phyloP scores from a whole-genome alignment of 345 rosid species.

The Gossypium sturtianum region DNA sequence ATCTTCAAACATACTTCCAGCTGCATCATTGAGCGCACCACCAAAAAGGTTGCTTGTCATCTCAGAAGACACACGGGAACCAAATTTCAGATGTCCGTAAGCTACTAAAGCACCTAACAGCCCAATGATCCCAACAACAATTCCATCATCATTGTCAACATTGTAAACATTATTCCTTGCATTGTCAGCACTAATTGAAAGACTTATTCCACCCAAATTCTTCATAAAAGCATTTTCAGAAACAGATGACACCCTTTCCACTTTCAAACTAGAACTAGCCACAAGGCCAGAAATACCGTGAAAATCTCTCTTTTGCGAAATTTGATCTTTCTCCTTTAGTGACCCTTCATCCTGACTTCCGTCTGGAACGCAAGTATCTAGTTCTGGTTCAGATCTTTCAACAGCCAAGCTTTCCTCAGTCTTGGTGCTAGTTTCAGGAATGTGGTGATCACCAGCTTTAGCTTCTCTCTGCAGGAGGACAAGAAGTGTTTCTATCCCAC shows the following conservation, averaged over 20 bases:
- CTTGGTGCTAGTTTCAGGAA: slow-evolving; percentile 31
- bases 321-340: slow-evolving; percentile 27
- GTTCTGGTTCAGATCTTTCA: slow-evolving; percentile 35
- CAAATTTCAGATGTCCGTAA: slow-evolving; percentile 69
- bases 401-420: slow-evolving; percentile 31
- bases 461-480: slow-evolving; percentile 94
- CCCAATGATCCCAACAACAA: slow-evolving; percentile 83
- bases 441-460: slow-evolving; percentile 59
- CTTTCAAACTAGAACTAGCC: slow-evolving; percentile 33
- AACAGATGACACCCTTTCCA: slow-evolving; percentile 56
- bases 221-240: slow-evolving; percentile 48
- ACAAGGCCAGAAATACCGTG: slow-evolving; percentile 27
- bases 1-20: slow-evolving; percentile 90
- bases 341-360: slow-evolving; percentile 41
- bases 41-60: slow-evolving; percentile 52
- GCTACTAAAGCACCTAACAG: slow-evolving; percentile 79
- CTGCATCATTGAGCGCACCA: slow-evolving; percentile 63
- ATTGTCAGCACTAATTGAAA: slow-evolving; percentile 88
- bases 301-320: slow-evolving; percentile 32
- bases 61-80: slow-evolving; percentile 50
- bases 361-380: slow-evolving; percentile 17
- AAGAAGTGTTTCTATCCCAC: slow-evolving; percentile 96
- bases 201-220: slow-evolving; percentile 91
- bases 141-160: slow-evolving; percentile 81
- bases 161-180: slow-evolving; percentile 95